Conservation (phyloP, 1,284 basidiomycete species). For the Ustilago loliicola region DNA sequence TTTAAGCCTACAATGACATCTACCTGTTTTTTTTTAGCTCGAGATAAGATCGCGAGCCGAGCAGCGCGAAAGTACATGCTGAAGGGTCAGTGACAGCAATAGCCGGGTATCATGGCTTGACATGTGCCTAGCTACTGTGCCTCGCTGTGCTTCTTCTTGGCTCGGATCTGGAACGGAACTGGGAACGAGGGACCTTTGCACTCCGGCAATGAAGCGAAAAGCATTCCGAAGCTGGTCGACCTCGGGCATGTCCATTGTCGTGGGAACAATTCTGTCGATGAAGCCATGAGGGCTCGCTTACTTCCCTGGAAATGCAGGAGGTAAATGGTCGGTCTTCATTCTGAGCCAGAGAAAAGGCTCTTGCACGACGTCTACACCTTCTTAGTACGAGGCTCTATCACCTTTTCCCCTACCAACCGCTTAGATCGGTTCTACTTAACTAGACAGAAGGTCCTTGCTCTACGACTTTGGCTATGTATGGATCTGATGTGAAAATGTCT, state of each 20-base stretch:
- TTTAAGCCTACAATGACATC: too few species aligned
- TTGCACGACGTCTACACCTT: background rate
- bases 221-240: background rate
- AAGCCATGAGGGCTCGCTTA: background rate
- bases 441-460: too few species aligned
- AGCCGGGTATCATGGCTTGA: too few species aligned
- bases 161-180: too few species aligned
- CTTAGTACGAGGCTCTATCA: background rate
- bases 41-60: too few species aligned
- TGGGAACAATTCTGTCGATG: background rate
- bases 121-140: background rate
- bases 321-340: background rate
- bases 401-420: background rate
- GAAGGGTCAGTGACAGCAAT: too few species aligned
- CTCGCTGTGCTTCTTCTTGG: background rate
- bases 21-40: too few species aligned
- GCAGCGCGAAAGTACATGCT: too few species aligned
- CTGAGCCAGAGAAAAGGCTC: background rate
- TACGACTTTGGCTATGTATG: too few species aligned
- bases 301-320: background rate
- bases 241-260: slow-evolving; percentile 1
- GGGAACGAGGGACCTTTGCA: background rate
- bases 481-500: too few species aligned
- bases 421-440: background rate
- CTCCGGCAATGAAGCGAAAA: background rate